Base-by-base conservation (phyloP, 768 basidiomycete species). In the Strobilomyces dryophilus region DNA sequence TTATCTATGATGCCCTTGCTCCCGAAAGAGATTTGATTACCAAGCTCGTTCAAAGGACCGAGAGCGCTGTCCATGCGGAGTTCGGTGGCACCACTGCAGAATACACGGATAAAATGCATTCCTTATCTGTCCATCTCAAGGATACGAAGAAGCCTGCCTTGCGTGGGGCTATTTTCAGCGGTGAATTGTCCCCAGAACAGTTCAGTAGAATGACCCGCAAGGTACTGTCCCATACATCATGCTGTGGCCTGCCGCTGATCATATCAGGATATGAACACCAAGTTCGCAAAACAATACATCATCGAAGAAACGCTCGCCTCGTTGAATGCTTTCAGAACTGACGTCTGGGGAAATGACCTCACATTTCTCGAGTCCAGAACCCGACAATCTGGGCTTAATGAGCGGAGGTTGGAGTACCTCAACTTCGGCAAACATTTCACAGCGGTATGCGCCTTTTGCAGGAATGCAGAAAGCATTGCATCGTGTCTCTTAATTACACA, bases 71-170 rank as follows among this genome's bases (percentile, higher is more conserved):
- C 1, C 69, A 76, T 47, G 60, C 60, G 39, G 72, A 65, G 66
- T 80, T 70, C 64, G 71, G 71, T 12, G 71, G 73, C 18, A 74
- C 78, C 1, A 80, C 71, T 0, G 65, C 74, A 14, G 67, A 62
- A 5, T 93, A 93, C 70, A 85, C 84, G 59, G 69, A 73, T 60
- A 97, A 91, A 68, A 89, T 98, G 55, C 85, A 97, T 29, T 85
- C 86, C 26, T 70, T 98, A 41, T 95, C 82, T 66, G 86, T 95
- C 61, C 98, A 98, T 70, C 77, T 99, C 61, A 98, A 97, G 70
- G 95, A 95, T 71, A 94, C 92, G 73, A 83, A 85, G 61, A 98
- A 99, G 69, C 93, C 94, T 14, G 78, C 79, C 27, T 68, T 99
- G 51, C 79, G 95, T 40, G 89, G 89, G 65, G 86, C 82, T 59